Conservation (phyloP, 2,329 filamentous ascomycete species). For the Leptographium flavum region DNA sequence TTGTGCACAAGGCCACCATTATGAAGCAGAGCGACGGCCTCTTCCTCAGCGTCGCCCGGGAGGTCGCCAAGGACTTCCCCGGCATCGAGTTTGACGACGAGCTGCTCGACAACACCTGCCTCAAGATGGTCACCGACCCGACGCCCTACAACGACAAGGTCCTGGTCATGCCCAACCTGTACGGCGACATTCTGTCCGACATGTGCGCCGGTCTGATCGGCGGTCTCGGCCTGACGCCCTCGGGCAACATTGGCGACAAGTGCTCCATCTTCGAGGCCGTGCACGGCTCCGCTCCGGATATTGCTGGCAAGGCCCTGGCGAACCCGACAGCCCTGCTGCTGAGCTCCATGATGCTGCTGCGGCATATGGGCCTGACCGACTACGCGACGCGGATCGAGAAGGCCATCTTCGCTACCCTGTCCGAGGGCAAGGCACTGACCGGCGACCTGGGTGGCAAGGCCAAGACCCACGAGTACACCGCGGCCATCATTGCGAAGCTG, state of each 20-base stretch:
- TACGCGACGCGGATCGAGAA: conserved; percentile 82
- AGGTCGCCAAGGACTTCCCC: conserved; percentile 91
- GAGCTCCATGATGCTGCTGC: conserved; percentile 98
- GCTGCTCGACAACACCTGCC: conserved; percentile 96
- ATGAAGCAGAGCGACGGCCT: conserved; percentile 99
- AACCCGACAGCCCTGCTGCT: conserved; percentile 95
- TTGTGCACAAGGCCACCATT: conserved; percentile 99
- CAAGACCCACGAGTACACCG: conserved; percentile 89
- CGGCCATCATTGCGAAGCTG: conserved; percentile 68
- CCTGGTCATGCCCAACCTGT: conserved; percentile 94
- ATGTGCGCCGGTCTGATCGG: conserved; percentile 99
- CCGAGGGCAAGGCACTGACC: conserved; percentile 91
- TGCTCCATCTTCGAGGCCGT: conserved; percentile 99
- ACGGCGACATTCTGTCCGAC: conserved; percentile 98
- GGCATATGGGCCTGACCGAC: conserved; percentile 84
- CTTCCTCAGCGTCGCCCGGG: conserved; percentile 75
- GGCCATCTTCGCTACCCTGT: conserved; percentile 87
- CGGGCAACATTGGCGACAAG: conserved; percentile 96
- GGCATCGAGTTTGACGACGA: conserved; percentile 93
- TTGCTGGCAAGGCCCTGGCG: conserved; percentile 70
- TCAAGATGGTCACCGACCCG: conserved; percentile 97
- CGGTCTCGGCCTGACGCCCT: conserved; percentile 91
- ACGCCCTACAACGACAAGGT: conserved; percentile 98
- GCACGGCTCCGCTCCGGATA: conserved; percentile 58
- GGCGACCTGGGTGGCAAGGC: conserved; percentile 93